Base-by-base conservation (phyloP, 1,284 basidiomycete species). In the Trametes hirsuta region DNA sequence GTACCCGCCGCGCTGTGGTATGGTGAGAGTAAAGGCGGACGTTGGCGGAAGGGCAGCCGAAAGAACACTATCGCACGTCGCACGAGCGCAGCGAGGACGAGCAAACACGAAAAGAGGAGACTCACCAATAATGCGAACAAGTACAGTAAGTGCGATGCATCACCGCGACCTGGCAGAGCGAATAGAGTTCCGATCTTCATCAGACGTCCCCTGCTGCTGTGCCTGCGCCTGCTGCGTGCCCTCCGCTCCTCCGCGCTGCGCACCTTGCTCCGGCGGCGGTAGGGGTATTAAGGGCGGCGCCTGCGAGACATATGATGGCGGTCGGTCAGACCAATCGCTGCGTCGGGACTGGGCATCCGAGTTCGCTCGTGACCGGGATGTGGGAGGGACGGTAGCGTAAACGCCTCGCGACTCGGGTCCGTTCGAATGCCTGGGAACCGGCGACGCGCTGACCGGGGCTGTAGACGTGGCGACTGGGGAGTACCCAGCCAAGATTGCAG, bases 401-500 rank as follows among this genome's bases (percentile, higher is more conserved):
- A 66, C 64, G n/a, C 62, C 64, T 47, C 59, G 54, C 12, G 64
- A 66, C 14, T 59, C 55, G n/a, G 62, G 55, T 8, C 64, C 59
- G 40, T 64, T 66, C 45, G 68, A 58, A 37, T 51, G 57, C 24
- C 57, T 49, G 18, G 64, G 62, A 30, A 67, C 58, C 30, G 66
- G 56, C 22, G 66, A 60, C 24, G 65, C 59, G 49, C 66, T 61
- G 22, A 47, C 59, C 49, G 66, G 60, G 6, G 55, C 48, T 6
- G 59, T 59, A 40, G 55, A 59, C 47, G 57, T 63, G 39, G 62
- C 59, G 61, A 63, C 63, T 46, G 65, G 58, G 11, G 59, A 68
- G 63, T 59, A 66, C 14, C 69, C 66, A 6, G 70, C 69, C 18
- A 72, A 59, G 47, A 72, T 71, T 5, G 70, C 70, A 21, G 70